Base-by-base conservation (phyloP, 257 asterid species). In the Capsicum baccatum region DNA sequence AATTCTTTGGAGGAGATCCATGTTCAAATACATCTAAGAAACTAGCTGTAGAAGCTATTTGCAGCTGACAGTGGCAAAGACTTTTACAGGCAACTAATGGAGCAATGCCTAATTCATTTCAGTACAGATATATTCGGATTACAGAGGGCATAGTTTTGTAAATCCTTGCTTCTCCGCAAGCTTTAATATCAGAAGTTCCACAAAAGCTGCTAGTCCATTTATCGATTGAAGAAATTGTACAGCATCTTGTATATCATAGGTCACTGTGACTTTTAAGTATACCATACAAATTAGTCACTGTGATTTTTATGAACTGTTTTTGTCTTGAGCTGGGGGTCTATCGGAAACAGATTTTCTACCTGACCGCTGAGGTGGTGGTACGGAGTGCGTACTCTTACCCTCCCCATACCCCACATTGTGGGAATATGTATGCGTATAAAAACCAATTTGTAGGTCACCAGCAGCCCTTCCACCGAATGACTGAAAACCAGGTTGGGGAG, bases 11-110 rank as follows among this genome's bases (percentile, higher is more conserved):
- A 62, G 66, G 48, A 16, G 86, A 78, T 76, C 86, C 86, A 16
- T 84, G 83, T 78, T 79, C 58, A 58, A 76, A 62, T 44, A 60
- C 48, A 12, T 76, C 35, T 81, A 84, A 84, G 79, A 48, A 79
- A 64, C 86, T 78, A 47, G 56, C 70, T 14, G 85, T 71, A 59
- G 83, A 81, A 52, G 79, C 84, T 35, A 63, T 35, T 55, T 85
- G 87, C 69, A 82, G 66, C 79, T 47, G 57, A 71, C 73, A 70
- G 16, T 5, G 37, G 8, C 52, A 50, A 35, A 44, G 37, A 33
- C 6, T 44, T 71, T 47, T 71, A 71, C 8, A n/a, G 17, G 79
- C 35, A 71, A 47, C 58, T 71, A 71, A 10, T 71, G 58, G 58
- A 47, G 58, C 57, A 47, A 71, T 5, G 6, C n/a, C 58, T 37